phyloP scores from a whole-genome alignment of 179 eudicot species.

The Dionaea muscipula region DNA sequence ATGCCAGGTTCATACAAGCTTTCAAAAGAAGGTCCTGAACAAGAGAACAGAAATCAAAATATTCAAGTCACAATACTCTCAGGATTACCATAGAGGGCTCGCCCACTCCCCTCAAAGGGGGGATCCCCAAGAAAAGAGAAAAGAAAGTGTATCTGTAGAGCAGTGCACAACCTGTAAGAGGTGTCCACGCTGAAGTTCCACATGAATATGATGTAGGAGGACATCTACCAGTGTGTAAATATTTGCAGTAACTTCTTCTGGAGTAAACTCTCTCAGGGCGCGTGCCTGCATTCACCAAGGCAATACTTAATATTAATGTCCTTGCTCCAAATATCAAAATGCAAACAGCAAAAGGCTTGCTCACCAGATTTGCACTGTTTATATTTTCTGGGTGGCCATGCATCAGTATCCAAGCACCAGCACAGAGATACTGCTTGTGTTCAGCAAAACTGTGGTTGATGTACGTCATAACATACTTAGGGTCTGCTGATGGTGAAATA shows the following conservation, averaged over 20 bases:
- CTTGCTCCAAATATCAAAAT: too few relatives aligned
- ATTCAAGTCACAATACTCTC: neutral
- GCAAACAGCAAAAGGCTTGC: neutral
- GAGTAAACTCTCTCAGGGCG: constrained; percentile 82
- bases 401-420: constrained; percentile 98
- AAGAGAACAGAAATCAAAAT: constrained; percentile 1
- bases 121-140: neutral
- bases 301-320: neutral
- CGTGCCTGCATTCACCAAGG: constrained; percentile 41
- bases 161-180: constrained; percentile 47
- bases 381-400: constrained; percentile 87
- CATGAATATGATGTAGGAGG: constrained; percentile 68
- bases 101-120: neutral
- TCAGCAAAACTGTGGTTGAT: constrained; percentile 67
- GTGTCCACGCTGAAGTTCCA: constrained; percentile 82
- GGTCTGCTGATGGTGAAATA: constrained; percentile 79
- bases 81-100: too few relatives aligned
- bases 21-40: constrained; percentile 75
- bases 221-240: constrained; percentile 97
- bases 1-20: constrained; percentile 64
- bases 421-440: constrained; percentile 87
- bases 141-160: neutral
- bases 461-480: constrained; percentile 67
- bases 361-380: constrained; percentile 72
- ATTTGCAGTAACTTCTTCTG: constrained; percentile 94